These are phyloP conservation scores for Colletotrichum abscissum DNA, from an alignment of 2,329 filamentous ascomycete genomes.

Conservation along the genomic window DNA sequence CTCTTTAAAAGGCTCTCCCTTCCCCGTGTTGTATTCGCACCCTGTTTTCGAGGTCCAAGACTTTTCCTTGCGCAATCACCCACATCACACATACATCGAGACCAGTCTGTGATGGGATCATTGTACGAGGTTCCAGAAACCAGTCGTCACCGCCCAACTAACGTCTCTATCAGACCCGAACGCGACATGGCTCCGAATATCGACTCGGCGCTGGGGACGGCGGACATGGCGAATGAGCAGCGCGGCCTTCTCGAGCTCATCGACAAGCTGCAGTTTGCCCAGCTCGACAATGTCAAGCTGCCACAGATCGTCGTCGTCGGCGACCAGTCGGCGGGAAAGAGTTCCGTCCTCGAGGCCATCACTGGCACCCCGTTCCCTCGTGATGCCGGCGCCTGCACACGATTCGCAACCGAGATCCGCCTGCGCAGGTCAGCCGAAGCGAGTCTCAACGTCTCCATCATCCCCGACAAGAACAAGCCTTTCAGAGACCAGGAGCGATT, in stretches of 20 bases:
- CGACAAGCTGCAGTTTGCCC: slow-evolving; percentile 64
- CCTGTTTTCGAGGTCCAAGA: not conserved
- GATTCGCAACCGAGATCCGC: slow-evolving; percentile 70
- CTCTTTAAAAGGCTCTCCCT: slow-evolving; percentile 18
- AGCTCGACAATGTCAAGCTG: slow-evolving; percentile 64
- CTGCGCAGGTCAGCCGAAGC: slow-evolving; percentile 60
- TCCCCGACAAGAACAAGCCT: slow-evolving; percentile 61
- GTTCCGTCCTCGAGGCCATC: slow-evolving; percentile 72
- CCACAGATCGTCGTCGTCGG: slow-evolving; percentile 74
- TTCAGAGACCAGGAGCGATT: slow-evolving; percentile 59
- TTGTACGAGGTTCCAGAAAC: slow-evolving; percentile 31
- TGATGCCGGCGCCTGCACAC: slow-evolving; percentile 69
- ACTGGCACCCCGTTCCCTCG: slow-evolving; percentile 71
- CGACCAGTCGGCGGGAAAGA: slow-evolving; percentile 73
- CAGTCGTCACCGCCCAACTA: slow-evolving; percentile 30
- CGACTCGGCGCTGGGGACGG: slow-evolving; percentile 60
- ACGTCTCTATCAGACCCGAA: slow-evolving; percentile 30
- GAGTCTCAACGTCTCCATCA: slow-evolving; percentile 63
- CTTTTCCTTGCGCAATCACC: not conserved
- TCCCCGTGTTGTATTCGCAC: not conserved
- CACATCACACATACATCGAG: not conserved
- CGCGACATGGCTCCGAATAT: slow-evolving; percentile 52
- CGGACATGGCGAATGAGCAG: slow-evolving; percentile 65
- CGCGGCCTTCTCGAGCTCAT: slow-evolving; percentile 67
- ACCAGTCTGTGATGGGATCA: slow-evolving; percentile 29